phyloP scores from a whole-genome alignment of 805 yeast genomes.

The Saitoella complicata region DNA sequence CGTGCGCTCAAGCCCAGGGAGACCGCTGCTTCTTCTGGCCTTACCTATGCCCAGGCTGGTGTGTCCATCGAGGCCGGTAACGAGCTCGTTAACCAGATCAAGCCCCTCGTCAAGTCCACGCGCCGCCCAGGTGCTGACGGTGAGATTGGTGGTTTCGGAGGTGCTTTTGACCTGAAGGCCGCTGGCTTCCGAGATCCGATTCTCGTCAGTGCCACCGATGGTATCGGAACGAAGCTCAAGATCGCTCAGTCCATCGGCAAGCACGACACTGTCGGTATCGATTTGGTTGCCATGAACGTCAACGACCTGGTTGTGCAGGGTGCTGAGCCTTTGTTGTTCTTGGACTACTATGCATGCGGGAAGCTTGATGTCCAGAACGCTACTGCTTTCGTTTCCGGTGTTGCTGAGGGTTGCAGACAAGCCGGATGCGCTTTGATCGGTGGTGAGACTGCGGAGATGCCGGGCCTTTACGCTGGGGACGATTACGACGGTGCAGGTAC shows the following conservation, averaged over 20 bases:
- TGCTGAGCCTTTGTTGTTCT: slow-evolving; percentile 89
- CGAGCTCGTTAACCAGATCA: slow-evolving; percentile 73
- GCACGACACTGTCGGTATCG: slow-evolving; percentile 97
- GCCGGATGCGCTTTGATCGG: slow-evolving; percentile 98
- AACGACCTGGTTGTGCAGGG: slow-evolving; percentile 97
- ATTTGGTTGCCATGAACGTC: slow-evolving; percentile 97
- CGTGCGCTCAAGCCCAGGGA: slow-evolving; percentile 60
- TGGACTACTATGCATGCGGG: slow-evolving; percentile 94
- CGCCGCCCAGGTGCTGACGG: slow-evolving; percentile 93
- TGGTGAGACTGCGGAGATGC: slow-evolving; percentile 99
- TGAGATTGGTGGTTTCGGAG: slow-evolving; percentile 98
- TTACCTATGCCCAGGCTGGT: slow-evolving; percentile 92
- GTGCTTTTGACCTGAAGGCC: slow-evolving; percentile 73
- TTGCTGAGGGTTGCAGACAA: slow-evolving; percentile 85
- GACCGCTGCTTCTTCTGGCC: slow-evolving; percentile 21
- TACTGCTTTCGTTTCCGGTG: slow-evolving; percentile 81
- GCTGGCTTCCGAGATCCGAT: slow-evolving; percentile 71
- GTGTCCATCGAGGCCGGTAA: slow-evolving; percentile 96
- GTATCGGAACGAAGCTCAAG: slow-evolving; percentile 94
- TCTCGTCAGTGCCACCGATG: slow-evolving; percentile 95
- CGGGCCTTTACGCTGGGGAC: slow-evolving; percentile 90
- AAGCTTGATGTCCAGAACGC: slow-evolving; percentile 73
- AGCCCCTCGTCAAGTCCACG: slow-evolving; percentile 79
- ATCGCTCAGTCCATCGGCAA: slow-evolving; percentile 79
- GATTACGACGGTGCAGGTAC: slow-evolving; percentile 98